Conservation (phyloP, 495 filamentous ascomycete genomes). For the Hamigera avellanea region DNA sequence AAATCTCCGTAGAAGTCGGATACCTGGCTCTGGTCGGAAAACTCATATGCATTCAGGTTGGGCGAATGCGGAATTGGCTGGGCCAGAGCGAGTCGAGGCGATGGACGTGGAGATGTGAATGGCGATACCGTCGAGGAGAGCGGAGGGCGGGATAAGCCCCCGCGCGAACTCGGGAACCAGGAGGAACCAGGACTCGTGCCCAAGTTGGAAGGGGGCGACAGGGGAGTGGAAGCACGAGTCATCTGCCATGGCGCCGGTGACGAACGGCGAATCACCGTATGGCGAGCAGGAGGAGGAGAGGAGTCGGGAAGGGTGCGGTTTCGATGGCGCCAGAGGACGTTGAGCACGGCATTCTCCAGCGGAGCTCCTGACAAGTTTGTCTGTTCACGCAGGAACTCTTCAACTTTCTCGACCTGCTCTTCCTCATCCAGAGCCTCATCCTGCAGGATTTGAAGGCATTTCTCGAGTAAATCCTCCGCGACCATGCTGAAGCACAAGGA, state of each 20-base stretch:
- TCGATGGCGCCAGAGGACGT: conserved; percentile 84
- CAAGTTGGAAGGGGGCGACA: conserved; percentile 60
- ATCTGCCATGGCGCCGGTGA: conserved; percentile 92
- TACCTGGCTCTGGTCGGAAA: conserved; percentile 61
- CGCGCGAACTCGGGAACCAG: conserved; percentile 59
- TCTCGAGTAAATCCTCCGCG: conserved; percentile 82
- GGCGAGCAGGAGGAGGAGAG: conserved; percentile 72
- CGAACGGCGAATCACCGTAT: conserved; percentile 77
- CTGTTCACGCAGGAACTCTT: conserved; percentile 72
- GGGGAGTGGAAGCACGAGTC: conserved; percentile 63
- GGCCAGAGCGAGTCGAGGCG: conserved; percentile 81
- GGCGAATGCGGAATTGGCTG: conserved; percentile 96
- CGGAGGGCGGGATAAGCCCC: conserved; percentile 53
- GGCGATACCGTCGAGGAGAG: conserved; percentile 53
- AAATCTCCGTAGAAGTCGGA: conserved; percentile 85
- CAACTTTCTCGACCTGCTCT: conserved; percentile 86
- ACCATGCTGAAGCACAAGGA: conserved; percentile 47
- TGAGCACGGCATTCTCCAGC: conserved; percentile 83
- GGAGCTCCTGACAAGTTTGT: conserved; percentile 63
- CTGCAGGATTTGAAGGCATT: conserved; percentile 79
- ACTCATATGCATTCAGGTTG: conserved; percentile 86
- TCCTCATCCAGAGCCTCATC: conserved; percentile 79
- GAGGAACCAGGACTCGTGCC: conserved; percentile 70
- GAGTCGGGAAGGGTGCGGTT: conserved; percentile 62
- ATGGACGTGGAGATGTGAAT: conserved; percentile 89